phyloP scores from a whole-genome alignment of 164 flowering plant species.

The Chimonanthus praecox region DNA sequence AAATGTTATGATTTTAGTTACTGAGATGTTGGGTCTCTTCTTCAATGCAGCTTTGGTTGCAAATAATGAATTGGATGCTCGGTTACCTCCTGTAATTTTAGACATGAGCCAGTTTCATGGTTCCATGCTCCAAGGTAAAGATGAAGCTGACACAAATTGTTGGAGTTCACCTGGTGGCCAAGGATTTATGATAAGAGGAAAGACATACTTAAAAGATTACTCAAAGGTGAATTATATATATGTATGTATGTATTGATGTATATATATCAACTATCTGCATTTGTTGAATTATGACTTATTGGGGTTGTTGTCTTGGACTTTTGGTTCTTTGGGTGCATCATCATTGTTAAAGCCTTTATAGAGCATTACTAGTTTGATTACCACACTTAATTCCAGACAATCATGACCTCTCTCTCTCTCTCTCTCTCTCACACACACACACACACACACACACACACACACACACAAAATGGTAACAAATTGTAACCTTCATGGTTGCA shows the following conservation, averaged over 20 bases:
- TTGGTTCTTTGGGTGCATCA: neutral
- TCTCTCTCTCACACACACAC: no score
- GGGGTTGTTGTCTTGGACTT: neutral
- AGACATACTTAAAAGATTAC: slow-evolving; percentile 73
- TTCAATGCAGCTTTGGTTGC: slow-evolving; percentile 39
- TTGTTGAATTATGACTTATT: neutral
- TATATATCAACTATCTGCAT: neutral
- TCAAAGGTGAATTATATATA: slow-evolving; percentile 46
- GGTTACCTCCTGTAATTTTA: slow-evolving; percentile 34
- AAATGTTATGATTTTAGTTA: neutral
- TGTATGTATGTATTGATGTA: no score
- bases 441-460: no score
- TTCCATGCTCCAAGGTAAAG: slow-evolving; percentile 55
- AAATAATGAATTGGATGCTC: slow-evolving; percentile 44
- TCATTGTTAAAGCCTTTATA: neutral
- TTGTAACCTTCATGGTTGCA: no score
- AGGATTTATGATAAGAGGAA: slow-evolving; percentile 88
- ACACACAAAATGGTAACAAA: no score
- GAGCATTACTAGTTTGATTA: no score
- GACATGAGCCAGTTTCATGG: slow-evolving; percentile 53
- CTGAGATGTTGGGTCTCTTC: slow-evolving; percentile 2
- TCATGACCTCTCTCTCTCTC: no score
- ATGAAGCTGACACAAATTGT: slow-evolving; percentile 62
- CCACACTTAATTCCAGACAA: no score
- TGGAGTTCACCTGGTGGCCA: slow-evolving; percentile 77